A percentile compares a stretch with the other conserved stretches of the same genome.
Conservation (phyloP, 1,284 basidiomycete species). For the Ustilago nuda region DNA sequence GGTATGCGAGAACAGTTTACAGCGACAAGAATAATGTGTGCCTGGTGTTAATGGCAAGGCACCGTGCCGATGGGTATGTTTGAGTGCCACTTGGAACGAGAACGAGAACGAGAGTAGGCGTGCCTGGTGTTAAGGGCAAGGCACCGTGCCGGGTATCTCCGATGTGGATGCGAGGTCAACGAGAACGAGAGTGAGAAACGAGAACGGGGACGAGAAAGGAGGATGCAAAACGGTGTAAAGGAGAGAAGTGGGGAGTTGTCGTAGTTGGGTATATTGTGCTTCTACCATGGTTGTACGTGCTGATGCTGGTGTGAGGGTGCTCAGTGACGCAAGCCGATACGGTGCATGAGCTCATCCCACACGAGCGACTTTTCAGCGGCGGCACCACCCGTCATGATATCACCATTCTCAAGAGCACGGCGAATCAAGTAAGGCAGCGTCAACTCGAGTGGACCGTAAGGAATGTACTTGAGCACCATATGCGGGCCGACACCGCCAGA, state of each 20-base stretch:
- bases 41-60: constrained; percentile 52
- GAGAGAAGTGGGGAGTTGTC: background rate
- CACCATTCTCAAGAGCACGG: constrained; percentile 83
- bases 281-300: background rate
- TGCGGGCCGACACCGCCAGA: constrained; percentile 74
- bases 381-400: constrained; percentile 75
- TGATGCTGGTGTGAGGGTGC: background rate
- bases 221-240: background rate
- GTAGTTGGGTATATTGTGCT: background rate
- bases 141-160: constrained; percentile 39
- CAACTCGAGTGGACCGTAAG: constrained; percentile 66
- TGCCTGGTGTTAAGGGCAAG: constrained; percentile 51
- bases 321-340: constrained; percentile 42
- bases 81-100: background rate
- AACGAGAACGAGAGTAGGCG: background rate
- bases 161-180: constrained; percentile 9
- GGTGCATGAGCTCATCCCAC: constrained; percentile 43
- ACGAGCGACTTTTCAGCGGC: constrained; percentile 65
- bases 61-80: constrained; percentile 34
- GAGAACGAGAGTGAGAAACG: constrained; percentile 3
- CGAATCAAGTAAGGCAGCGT: constrained; percentile 81
- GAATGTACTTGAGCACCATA: constrained; percentile 66
- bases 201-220: background rate
- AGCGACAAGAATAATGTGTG: constrained; percentile 2
- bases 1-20: constrained; percentile 26